Evolutionary conservation across 441 rosid species (phyloP), one percentile per base, ranked within the genome.

Genomic region (Erodium moschatum): DNA sequence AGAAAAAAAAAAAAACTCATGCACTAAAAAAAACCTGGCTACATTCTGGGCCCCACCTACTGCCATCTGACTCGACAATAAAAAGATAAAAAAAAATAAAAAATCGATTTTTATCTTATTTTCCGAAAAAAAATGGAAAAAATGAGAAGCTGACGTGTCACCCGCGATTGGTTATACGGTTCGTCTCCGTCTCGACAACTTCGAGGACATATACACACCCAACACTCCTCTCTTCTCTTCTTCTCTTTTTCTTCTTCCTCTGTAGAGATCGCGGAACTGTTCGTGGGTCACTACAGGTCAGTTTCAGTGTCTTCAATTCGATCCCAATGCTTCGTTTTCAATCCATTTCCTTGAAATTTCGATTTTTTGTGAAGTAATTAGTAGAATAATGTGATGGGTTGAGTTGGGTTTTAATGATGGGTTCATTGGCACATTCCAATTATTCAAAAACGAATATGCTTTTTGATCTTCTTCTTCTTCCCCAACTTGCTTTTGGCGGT

Each of bases 381-480:
- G 19, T 40, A 13, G 54, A 48, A 48, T 58, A n/a, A 48, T 40
- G 21, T 40, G 63, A 40, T 63, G n/a, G 46, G 54, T 15, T 40
- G 40, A 52, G 9, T 40, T 40, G 2, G 12, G 16, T 48, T 74
- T 69, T 69, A 31, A 50, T 44, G 62, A 27, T 16, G 65, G 35
- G 50, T 18, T 40, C 33, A 40, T 74, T 29, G 81, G 78, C 73
- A 76, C 82, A 77, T 83, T 78, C 82, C 76, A 74, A 79, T 73
- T 60, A 65, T 52, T 71, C 44, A 27, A 74, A 44, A 71, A 15
- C 71, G 87, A 81, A 85, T 84, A 87, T 85, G 78, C 90, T 71
- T 75, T 76, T 67, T 58, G 1, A 2, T 18, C 19, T 56, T 73
- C 54, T 50, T 15, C 66, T 63, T 68, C 67, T 66, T 48, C 54